These are phyloP conservation scores for Fomitopsis schrenkii DNA, from an alignment of 1,284 basidiomycete species.

Conservation along the genomic window DNA sequence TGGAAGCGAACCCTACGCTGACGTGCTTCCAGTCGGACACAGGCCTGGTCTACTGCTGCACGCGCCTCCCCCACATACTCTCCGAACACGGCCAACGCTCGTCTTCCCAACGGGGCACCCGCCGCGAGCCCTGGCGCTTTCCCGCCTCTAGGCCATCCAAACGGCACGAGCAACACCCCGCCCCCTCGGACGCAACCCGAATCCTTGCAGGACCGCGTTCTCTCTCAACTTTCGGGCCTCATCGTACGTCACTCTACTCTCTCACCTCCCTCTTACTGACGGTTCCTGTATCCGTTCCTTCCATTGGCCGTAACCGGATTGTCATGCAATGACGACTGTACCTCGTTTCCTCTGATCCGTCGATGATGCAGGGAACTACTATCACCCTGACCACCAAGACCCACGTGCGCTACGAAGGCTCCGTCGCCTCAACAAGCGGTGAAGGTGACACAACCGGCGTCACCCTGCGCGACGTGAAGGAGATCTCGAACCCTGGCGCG, in stretches of 20 bases:
- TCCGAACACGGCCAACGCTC: conserved; percentile 43
- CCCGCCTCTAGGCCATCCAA: conserved; percentile 46
- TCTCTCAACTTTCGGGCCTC: conserved; percentile 59
- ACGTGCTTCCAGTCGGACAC: conserved; percentile 40
- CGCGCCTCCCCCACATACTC: conserved; percentile 67
- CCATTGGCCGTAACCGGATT: neutral
- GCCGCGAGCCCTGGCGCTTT: conserved; percentile 37
- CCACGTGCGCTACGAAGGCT: conserved; percentile 65
- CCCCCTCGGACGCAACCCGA: conserved; percentile 28
- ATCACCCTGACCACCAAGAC: conserved; percentile 69
- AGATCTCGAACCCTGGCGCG: conserved; percentile 56
- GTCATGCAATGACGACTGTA: neutral
- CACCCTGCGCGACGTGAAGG: conserved; percentile 71
- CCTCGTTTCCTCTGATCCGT: neutral
- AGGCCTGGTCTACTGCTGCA: conserved; percentile 53
- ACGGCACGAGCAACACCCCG: conserved; percentile 39
- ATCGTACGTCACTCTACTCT: conserved; percentile 43
- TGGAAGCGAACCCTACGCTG: conserved; percentile 17
- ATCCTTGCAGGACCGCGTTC: conserved; percentile 46
- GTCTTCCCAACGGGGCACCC: conserved; percentile 42
- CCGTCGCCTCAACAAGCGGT: conserved; percentile 52
- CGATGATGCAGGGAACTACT: conserved; percentile 55
- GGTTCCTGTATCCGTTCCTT: neutral
- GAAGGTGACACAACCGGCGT: conserved; percentile 70
- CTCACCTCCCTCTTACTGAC: neutral